Percentiles rank a stretch among this genome's conserved stretches.
phyloP scores from a whole-genome alignment of 495 filamentous ascomycete genomes.

The Daldinia concentrica region DNA sequence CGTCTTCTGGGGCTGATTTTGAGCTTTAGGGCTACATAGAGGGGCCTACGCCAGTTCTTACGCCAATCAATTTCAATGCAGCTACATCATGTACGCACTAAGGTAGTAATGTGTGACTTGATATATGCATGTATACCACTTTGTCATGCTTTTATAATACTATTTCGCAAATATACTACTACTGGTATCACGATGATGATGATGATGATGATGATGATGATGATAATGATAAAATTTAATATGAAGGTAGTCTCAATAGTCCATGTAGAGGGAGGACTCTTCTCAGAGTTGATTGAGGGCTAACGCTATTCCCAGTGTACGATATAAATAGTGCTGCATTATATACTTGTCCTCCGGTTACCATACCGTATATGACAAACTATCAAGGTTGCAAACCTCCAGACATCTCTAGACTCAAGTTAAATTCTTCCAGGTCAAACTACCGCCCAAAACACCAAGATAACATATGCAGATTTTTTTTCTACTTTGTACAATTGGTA shows the following conservation, averaged over 20 bases:
- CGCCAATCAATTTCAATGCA: no score
- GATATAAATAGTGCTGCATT: conserved; percentile 34
- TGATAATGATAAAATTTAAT: neutral
- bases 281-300: conserved; percentile 4
- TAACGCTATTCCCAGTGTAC: conserved; percentile 1
- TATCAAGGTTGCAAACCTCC: conserved; percentile 34
- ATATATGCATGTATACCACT: neutral
- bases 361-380: conserved; percentile 39
- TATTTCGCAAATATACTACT: neutral
- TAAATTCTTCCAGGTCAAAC: conserved; percentile 24
- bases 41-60: no score
- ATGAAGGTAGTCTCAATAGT: neutral
- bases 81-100: neutral
- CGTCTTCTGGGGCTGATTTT: neutral
- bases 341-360: conserved; percentile 30
- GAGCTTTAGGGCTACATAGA: neutral
- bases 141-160: neutral
- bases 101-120: neutral
- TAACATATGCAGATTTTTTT: conserved; percentile 40
- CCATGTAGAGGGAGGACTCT: neutral
- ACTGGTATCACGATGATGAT: neutral
- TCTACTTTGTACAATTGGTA: conserved; percentile 36
- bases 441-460: conserved; percentile 26
- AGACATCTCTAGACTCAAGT: conserved; percentile 29
- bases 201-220: neutral